Percentiles rank a stretch among this genome's conserved stretches.
Evolutionary conservation across 495 filamentous ascomycete genomes (phyloP).

Genomic region (Rhizodiscina lignyota): DNA sequence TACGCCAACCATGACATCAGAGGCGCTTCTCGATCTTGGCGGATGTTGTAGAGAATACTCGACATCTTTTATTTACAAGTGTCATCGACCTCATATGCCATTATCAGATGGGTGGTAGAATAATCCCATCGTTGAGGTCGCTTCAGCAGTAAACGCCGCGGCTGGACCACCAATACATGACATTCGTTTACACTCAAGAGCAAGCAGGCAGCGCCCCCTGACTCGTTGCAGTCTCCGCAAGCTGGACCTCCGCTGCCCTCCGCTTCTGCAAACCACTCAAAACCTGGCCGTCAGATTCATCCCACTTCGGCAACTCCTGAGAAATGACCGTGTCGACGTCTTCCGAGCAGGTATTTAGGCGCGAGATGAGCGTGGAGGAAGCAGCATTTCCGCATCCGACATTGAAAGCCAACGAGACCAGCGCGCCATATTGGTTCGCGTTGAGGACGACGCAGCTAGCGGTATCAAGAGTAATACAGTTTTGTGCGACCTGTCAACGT

Average conservation of each 20-base stretch:
- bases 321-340: constrained; percentile 22
- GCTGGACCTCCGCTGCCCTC: constrained; percentile 25
- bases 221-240: constrained; percentile 20
- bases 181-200: too few species aligned
- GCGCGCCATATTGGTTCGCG: constrained; percentile 32
- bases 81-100: too few species aligned
- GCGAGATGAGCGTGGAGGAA: constrained; percentile 23
- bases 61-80: too few species aligned
- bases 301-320: constrained; percentile 32
- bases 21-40: too few species aligned
- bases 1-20: too few species aligned
- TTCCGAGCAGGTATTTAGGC: constrained; percentile 31
- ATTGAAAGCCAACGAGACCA: constrained; percentile 33
- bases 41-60: too few species aligned
- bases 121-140: too few species aligned
- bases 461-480: constrained; percentile 22
- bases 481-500: too few species aligned
- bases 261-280: constrained; percentile 24
- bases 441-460: constrained; percentile 24
- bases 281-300: constrained; percentile 23
- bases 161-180: too few species aligned
- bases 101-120: too few species aligned
- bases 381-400: constrained; percentile 30
- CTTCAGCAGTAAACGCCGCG: too few species aligned
- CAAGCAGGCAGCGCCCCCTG: constrained; percentile 16